These are phyloP conservation scores for Rhododendron mucronatum DNA, from an alignment of 148 eudicot genomes.

Conservation along the genomic window DNA sequence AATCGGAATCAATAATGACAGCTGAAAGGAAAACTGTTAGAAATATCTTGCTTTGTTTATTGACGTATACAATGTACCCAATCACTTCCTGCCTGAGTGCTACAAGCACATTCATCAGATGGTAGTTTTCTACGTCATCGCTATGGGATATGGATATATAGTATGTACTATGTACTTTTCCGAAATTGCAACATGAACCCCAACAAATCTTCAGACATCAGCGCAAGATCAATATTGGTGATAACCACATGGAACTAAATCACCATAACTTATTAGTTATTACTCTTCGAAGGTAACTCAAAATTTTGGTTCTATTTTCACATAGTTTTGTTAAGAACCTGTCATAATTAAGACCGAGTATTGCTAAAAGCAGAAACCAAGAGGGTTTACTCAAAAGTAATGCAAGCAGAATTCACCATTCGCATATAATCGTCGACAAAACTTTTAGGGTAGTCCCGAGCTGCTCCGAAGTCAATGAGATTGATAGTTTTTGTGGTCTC, in stretches of 20 bases:
- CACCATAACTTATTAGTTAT: neutral
- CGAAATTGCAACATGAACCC: neutral
- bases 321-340: neutral
- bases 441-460: constrained; percentile 69
- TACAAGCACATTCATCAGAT: neutral
- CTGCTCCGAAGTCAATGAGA: constrained; percentile 98
- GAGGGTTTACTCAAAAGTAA: neutral
- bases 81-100: neutral
- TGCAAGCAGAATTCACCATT: constrained; percentile 53
- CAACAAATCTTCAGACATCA: neutral
- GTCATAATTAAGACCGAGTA: neutral
- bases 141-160: neutral
- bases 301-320: neutral
- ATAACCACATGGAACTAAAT: neutral
- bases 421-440: constrained; percentile 86
- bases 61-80: neutral
- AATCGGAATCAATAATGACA: neutral
- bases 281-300: neutral
- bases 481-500: constrained; percentile 54
- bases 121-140: no score
- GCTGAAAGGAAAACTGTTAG: neutral
- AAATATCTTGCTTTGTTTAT: neutral
- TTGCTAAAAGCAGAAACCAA: neutral
- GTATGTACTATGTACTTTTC: neutral
- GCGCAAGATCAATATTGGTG: neutral